Evolutionary conservation across 225 moss, liverwort and hornwort species (phyloP).

Genomic region (Polytrichum formosum): DNA sequence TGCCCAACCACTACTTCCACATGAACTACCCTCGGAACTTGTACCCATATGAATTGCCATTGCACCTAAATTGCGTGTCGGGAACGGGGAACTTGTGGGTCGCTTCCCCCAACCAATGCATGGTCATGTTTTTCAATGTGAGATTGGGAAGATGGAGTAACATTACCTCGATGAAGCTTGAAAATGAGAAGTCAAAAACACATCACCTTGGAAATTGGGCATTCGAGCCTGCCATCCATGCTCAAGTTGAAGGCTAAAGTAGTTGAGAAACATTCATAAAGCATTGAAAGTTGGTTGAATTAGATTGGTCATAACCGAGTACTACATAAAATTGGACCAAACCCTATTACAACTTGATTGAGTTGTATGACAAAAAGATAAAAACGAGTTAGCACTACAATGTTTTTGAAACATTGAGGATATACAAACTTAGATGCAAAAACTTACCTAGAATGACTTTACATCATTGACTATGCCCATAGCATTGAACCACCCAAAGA

Average conservation of each 20-base stretch:
- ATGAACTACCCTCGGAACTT: conserved; percentile 24
- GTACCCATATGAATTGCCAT: conserved; percentile 19
- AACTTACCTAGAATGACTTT: too few species aligned
- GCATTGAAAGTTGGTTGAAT: too few species aligned
- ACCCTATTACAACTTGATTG: too few species aligned
- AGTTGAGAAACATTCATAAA: too few species aligned
- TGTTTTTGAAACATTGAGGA: too few species aligned
- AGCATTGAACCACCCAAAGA: too few species aligned
- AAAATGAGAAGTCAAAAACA: conserved; percentile 6
- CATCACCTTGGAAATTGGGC: conserved; percentile 44
- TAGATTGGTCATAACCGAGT: too few species aligned
- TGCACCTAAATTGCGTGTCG: conserved; percentile 35
- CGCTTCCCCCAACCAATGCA: conserved; percentile 31
- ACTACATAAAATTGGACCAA: too few species aligned
- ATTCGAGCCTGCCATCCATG: conserved; percentile 45
- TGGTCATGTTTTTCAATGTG: conserved; percentile 34
- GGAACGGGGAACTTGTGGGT: conserved; percentile 49
- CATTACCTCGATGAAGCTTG: conserved; percentile 33
- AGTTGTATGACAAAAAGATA: too few species aligned
- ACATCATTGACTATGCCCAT: too few species aligned
- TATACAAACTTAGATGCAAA: too few species aligned
- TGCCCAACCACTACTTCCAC: conserved; percentile 33
- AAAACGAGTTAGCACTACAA: too few species aligned
- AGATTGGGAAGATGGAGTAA: conserved; percentile 24
- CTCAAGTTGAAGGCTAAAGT: conserved; percentile 21